Conservation (phyloP, 345 rosid species). For the Euphorbia tirucalli region DNA sequence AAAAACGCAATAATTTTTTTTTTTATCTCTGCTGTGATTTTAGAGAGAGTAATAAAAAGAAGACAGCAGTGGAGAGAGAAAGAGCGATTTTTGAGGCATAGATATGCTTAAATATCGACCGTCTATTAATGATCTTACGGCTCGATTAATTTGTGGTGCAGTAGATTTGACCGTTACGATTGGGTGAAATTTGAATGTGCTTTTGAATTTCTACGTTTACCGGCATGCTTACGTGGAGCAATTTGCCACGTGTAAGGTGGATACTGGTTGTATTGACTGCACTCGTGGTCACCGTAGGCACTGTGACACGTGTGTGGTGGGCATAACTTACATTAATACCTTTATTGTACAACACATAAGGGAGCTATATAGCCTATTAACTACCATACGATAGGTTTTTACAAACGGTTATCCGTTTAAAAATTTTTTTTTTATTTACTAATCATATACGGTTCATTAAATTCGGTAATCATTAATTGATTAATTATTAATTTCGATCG, state of each 20-base stretch:
- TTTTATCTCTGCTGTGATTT: not conserved
- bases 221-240: constrained; percentile 36
- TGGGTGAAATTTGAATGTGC: constrained; percentile 36
- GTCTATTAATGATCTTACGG: constrained; percentile 39
- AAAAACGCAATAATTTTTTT: not conserved
- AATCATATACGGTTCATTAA: too few species aligned
- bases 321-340: too few species aligned
- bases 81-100: not conserved
- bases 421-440: too few species aligned
- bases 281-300: not conserved
- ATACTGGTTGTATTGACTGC: not conserved
- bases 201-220: constrained; percentile 8
- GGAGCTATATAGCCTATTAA: too few species aligned
- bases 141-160: constrained; percentile 16
- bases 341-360: too few species aligned
- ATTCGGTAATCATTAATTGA: too few species aligned
- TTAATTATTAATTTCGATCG: too few species aligned
- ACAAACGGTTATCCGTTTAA: too few species aligned
- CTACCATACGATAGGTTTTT: too few species aligned
- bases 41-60: not conserved
- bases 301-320: not conserved
- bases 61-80: constrained; percentile 4
- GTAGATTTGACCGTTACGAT: constrained; percentile 51
- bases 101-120: constrained; percentile 21
- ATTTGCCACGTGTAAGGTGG: constrained; percentile 29